A percentile compares a stretch with the other conserved stretches of the same genome.
These are phyloP conservation scores for Hygrocybe coccinea DNA, from an alignment of 768 basidiomycete species.

Conservation along the genomic window DNA sequence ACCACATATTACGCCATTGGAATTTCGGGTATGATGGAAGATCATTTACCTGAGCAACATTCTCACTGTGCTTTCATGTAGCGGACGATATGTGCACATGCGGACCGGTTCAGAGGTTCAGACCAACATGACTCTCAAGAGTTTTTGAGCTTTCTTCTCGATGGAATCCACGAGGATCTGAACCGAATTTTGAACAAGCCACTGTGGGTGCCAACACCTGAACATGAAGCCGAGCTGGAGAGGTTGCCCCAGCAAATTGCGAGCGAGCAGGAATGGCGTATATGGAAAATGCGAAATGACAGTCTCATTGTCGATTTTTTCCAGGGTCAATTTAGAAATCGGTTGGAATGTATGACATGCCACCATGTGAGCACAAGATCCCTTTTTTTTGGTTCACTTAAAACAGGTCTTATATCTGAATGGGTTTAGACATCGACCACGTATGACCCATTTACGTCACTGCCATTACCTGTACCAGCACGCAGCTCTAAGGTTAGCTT, in stretches of 20 bases:
- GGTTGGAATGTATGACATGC: constrained; percentile 86
- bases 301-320: constrained; percentile 94
- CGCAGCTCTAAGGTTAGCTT: constrained; percentile 59
- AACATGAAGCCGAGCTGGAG: constrained; percentile 86
- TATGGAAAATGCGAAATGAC: constrained; percentile 86
- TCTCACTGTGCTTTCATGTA: constrained; percentile 13
- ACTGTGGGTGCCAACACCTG: constrained; percentile 56
- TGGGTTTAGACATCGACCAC: constrained; percentile 88
- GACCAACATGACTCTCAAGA: constrained; percentile 99
- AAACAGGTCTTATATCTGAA: constrained; percentile 1
- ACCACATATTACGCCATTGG: constrained; percentile 73
- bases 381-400: constrained; percentile 2
- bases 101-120: constrained; percentile 71
- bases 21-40: constrained; percentile 61
- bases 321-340: constrained; percentile 93
- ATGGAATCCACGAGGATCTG: constrained; percentile 86
- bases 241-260: constrained; percentile 81
- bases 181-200: constrained; percentile 79
- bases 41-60: not conserved
- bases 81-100: constrained; percentile 47
- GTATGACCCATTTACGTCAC: constrained; percentile 93
- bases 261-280: constrained; percentile 87
- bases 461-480: constrained; percentile 83
- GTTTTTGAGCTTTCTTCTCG: constrained; percentile 89
- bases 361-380: constrained; percentile 53